Percentiles rank a stretch among this genome's conserved stretches.
Evolutionary conservation across 495 filamentous ascomycete genomes (phyloP).

Genomic region (Lophium mytilinum): DNA sequence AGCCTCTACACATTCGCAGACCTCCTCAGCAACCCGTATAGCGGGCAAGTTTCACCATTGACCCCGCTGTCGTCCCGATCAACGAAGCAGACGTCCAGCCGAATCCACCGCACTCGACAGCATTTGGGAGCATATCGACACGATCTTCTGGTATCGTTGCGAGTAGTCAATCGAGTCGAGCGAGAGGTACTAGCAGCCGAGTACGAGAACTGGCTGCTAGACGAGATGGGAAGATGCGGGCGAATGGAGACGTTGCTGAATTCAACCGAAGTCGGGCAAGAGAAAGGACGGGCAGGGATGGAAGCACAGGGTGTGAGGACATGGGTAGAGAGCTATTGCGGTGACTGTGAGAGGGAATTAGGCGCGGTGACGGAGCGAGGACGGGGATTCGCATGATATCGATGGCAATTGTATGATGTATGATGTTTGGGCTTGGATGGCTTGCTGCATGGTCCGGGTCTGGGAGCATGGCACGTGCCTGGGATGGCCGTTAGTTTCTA

Average conservation of each 20-base stretch:
- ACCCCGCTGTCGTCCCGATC: constrained; percentile 4
- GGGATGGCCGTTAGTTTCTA: not conserved
- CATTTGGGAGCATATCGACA: constrained; percentile 80
- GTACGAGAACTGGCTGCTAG: constrained; percentile 82
- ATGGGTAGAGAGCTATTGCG: constrained; percentile 21
- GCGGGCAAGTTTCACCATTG: not conserved
- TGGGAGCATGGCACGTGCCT: not conserved
- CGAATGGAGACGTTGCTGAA: constrained; percentile 48
- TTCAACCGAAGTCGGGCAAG: not conserved
- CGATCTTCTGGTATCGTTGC: constrained; percentile 82
- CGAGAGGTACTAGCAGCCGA: constrained; percentile 72
- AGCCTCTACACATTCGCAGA: constrained; percentile 23
- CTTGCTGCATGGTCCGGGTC: not conserved
- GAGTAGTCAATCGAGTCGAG: constrained; percentile 84
- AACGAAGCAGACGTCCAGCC: constrained; percentile 28
- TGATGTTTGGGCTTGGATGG: not conserved
- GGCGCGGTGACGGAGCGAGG: not conserved
- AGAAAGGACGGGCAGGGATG: not conserved
- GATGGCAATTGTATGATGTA: not conserved
- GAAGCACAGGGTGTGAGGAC: constrained; percentile 5
- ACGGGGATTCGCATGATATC: not conserved
- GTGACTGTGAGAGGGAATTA: constrained; percentile 16
- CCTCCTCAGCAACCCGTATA: constrained; percentile 1
- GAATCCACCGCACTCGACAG: constrained; percentile 69
- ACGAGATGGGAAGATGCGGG: constrained; percentile 62